Evolutionary conservation across 164 flowering plant species (phyloP), one percentile per base, ranked within the genome.

Genomic region (Aristolochia contorta): DNA sequence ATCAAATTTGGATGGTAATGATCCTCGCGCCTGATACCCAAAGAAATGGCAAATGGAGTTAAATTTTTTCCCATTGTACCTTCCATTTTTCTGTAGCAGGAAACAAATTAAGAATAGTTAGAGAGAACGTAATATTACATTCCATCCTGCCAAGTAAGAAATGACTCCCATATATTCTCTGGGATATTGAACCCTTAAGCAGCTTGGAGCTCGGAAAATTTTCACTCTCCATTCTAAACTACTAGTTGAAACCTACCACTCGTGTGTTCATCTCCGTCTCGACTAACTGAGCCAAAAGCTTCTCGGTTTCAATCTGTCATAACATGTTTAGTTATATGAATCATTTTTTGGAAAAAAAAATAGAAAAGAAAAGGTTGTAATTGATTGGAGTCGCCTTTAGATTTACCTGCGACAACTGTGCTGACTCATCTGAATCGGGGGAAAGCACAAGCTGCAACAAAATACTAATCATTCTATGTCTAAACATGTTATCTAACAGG

Each of bases 261-360:
- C 92, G 78, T 65, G 67, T 84, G 73, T 79, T 82, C 79, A 89
- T 87, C 77, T 85, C 97, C 43, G 61, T 72, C 74, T 85, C 97
- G 65, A 89, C 95, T 64, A 89, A 88, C 75, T 89, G 81, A 43
- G 95, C 97, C 0, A 89, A 62, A 58, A 89, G 89, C 64, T 87
- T 89, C 68, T 89, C 97, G 9, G 97, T 89, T 72, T 87, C 97
- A 66, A 89, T 89, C 97, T 89, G 80, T 16, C n/a, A 9, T 19
- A 22, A 54, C 10, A 58, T 22, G 22, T 37, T 19, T 37, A 62
- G 49, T 20, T 45, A 12, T 12, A 16, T 27, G 32, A 56, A 16
- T 12, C 16, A 15, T 0, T 50, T 50, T 19, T 19, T 21, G 13
- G n/a, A 50, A 15, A 16, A 41, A 57, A 16, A 15, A 10, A 23